Evolutionary conservation across 768 basidiomycete genomes (phyloP), one percentile per base, ranked within the genome.

Genomic region (Mycena chlorophos): DNA sequence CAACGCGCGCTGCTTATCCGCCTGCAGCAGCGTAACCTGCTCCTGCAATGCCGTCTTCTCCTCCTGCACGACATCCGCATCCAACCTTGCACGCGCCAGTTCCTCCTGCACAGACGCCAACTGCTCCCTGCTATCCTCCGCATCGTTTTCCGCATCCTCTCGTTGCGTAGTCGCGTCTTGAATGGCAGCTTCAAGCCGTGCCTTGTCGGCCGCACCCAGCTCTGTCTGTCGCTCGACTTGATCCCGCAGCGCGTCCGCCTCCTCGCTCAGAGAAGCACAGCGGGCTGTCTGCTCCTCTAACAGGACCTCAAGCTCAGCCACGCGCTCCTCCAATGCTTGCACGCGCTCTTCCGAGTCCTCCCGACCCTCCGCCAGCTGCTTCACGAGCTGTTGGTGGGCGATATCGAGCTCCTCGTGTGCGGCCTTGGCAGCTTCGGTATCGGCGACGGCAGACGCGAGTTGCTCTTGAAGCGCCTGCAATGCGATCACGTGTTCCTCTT

Each of bases 1-100:
- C 43, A 80, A 72, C 8, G 75, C 77, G 31, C 84, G 81, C 67
- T 90, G 87, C 13, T 82, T 68, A 63, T 90, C 86, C 2, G 88
- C 85, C 56, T 82, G 81, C 25, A 89, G 70, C 14, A 72, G 69
- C 0, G 86, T 88, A 43, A 78, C 76, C 60, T 85, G 75, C 46
- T 77, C 74, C 56, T 88, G 83, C 16, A 87, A 68, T 10, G 66
- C 49, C 1, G 66, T 69, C 58, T 78, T 84, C 69, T 89, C 86
- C 42, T 78, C 74, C 56, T 80, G 78, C 19, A 77, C 52, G 3
- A 64, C 42, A 29, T 73, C 68, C 23, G 77, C 56, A 14, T 75
- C 71, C 1, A 54, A 54, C 43, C 75, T 70, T 25, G 74, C 65
- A 47, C 78, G 68, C 38, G 78, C 69, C 19, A 88, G 66, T 43